Evolutionary conservation across 345 rosid species (phyloP).

Genomic region (Eucalyptus regnans): DNA sequence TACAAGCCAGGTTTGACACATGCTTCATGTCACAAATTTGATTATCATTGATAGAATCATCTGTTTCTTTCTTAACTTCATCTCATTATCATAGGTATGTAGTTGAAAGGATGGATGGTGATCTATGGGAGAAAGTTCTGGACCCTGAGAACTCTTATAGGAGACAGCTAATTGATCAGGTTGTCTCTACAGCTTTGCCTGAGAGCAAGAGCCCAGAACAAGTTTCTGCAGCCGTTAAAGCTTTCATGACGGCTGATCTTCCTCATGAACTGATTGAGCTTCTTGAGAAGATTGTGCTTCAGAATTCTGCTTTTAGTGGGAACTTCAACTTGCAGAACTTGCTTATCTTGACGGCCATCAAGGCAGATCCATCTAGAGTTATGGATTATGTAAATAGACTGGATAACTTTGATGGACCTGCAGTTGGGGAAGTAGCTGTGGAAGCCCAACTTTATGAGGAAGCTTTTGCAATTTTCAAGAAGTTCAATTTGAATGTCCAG

Average conservation of each 20-base stretch:
- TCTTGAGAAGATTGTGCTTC: constrained; percentile 84
- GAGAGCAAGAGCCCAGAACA: constrained; percentile 48
- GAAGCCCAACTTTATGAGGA: constrained; percentile 86
- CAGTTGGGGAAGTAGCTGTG: constrained; percentile 93
- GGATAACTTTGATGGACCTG: constrained; percentile 98
- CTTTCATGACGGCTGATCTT: constrained; percentile 35
- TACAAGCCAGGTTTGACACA: constrained; percentile 77
- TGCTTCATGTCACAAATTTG: background rate
- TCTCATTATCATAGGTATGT: constrained; percentile 59
- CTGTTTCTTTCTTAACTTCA: background rate
- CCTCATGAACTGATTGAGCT: constrained; percentile 35
- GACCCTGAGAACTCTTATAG: constrained; percentile 70
- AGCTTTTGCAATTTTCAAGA: constrained; percentile 40
- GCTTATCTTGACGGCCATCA: constrained; percentile 88
- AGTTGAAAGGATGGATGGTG: constrained; percentile 97
- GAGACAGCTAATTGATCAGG: constrained; percentile 96
- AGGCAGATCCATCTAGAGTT: constrained; percentile 93
- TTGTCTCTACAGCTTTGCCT: constrained; percentile 87
- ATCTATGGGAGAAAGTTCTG: constrained; percentile 98
- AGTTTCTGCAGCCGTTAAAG: constrained; percentile 38
- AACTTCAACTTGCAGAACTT: constrained; percentile 93
- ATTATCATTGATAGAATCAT: background rate
- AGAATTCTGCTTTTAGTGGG: constrained; percentile 98
- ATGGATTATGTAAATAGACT: constrained; percentile 96
- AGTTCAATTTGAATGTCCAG: constrained; percentile 32